These are phyloP conservation scores for Limtongia smithiae DNA, from an alignment of 805 yeast species.

Conservation along the genomic window DNA sequence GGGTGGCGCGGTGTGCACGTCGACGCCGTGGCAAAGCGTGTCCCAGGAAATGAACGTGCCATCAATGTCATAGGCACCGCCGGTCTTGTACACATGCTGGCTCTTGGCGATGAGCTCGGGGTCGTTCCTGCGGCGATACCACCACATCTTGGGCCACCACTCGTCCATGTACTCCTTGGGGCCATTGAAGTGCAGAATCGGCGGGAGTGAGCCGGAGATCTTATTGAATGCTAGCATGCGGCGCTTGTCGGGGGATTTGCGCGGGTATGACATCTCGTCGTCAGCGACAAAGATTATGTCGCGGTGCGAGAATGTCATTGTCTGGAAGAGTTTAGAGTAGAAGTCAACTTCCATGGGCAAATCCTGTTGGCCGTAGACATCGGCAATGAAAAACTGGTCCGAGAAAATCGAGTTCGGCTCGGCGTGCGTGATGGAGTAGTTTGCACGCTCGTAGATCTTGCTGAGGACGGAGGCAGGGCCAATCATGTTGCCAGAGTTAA, in stretches of 20 bases:
- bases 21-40: slow-evolving; percentile 15
- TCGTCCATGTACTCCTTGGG: slow-evolving; percentile 28
- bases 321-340: slow-evolving; percentile 23
- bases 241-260: slow-evolving; percentile 17
- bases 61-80: slow-evolving; percentile 24
- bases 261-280: slow-evolving; percentile 18
- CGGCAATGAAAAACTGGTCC: slow-evolving; percentile 28
- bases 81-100: slow-evolving; percentile 17
- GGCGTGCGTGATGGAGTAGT: slow-evolving; percentile 20
- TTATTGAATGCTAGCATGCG: slow-evolving; percentile 23
- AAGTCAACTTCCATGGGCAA: slow-evolving; percentile 24
- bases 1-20: slow-evolving; percentile 19
- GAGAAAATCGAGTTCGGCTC: slow-evolving; percentile 20
- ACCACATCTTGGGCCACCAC: slow-evolving; percentile 30
- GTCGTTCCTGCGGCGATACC: slow-evolving; percentile 11
- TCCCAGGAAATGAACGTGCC: slow-evolving; percentile 24
- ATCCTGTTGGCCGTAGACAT: slow-evolving; percentile 25
- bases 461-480: slow-evolving; percentile 21
- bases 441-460: slow-evolving; percentile 22
- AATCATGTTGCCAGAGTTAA: slow-evolving; percentile 26
- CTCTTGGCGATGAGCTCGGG: slow-evolving; percentile 17
- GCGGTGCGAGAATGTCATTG: slow-evolving; percentile 27
- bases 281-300: slow-evolving; percentile 24
- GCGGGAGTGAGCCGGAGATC: slow-evolving; percentile 21
- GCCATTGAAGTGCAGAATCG: slow-evolving; percentile 28